These are phyloP conservation scores for Melaleuca alternifolia DNA, from an alignment of 345 rosid genomes.

Conservation along the genomic window DNA sequence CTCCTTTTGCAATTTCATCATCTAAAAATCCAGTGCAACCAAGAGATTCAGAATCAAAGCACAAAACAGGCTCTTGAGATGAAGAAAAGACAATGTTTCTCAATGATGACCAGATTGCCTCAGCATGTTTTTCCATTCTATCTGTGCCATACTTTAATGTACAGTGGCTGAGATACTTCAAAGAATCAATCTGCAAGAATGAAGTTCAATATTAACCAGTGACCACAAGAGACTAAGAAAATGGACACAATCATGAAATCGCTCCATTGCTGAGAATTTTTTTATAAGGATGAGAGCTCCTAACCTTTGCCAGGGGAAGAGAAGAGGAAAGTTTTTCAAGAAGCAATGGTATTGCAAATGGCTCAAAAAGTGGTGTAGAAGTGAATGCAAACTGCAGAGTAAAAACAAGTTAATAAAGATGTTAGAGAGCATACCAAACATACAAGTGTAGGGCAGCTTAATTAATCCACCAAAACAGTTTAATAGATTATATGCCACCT, in stretches of 20 bases:
- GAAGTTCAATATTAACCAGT: not conserved
- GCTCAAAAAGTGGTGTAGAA: constrained; percentile 82
- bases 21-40: constrained; percentile 26
- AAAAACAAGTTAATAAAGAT: not conserved
- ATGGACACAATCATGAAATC: not conserved
- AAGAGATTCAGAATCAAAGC: constrained; percentile 35
- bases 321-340: constrained; percentile 93
- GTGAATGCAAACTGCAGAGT: constrained; percentile 56
- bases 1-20: constrained; percentile 48
- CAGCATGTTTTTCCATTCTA: constrained; percentile 52
- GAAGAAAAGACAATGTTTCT: constrained; percentile 56
- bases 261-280: not conserved
- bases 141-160: constrained; percentile 50
- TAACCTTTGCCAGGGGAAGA: constrained; percentile 74
- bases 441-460: not conserved
- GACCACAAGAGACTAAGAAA: not conserved
- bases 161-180: constrained; percentile 65
- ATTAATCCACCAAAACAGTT: not conserved
- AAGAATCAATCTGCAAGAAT: constrained; percentile 64
- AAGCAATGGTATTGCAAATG: constrained; percentile 75
- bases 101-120: constrained; percentile 56
- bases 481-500: not conserved
- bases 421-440: not conserved
- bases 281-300: not conserved
- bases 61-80: constrained; percentile 16